A percentile compares a stretch with the other conserved stretches of the same genome.
Evolutionary conservation across 495 filamentous ascomycete species (phyloP).

Genomic region (Annulohypoxylon moriforme): DNA sequence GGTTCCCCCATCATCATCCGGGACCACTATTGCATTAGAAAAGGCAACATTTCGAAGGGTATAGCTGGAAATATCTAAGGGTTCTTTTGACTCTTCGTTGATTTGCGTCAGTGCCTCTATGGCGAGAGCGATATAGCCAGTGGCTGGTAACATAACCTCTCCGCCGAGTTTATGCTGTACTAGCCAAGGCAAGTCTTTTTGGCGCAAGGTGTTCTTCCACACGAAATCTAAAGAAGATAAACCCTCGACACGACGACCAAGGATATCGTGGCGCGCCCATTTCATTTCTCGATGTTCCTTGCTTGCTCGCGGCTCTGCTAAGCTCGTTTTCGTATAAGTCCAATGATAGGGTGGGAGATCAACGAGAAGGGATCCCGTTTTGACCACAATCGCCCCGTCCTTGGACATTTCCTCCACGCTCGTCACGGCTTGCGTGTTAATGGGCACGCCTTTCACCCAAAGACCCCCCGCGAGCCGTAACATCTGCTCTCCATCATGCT

Average conservation of each 20-base stretch:
- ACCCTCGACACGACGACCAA: constrained; percentile 45
- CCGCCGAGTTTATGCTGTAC: constrained; percentile 52
- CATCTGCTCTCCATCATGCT: too few relatives aligned
- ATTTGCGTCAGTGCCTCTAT: constrained; percentile 55
- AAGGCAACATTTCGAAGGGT: constrained; percentile 49
- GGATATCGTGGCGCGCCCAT: constrained; percentile 54
- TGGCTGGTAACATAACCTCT: constrained; percentile 61
- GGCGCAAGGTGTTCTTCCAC: constrained; percentile 58
- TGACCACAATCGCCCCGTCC: too few relatives aligned
- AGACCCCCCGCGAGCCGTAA: too few relatives aligned
- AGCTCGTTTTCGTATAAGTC: neutral
- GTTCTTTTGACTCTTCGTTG: constrained; percentile 12
- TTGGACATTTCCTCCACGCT: too few relatives aligned
- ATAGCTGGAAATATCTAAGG: constrained; percentile 23
- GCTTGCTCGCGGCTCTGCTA: neutral
- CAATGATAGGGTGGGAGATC: too few relatives aligned
- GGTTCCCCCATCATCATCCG: constrained; percentile 29
- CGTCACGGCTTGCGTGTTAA: too few relatives aligned
- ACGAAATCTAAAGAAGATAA: constrained; percentile 27
- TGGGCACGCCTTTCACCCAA: too few relatives aligned
- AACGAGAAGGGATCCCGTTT: too few relatives aligned
- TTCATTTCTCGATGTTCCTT: neutral
- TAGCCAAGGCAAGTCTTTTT: constrained; percentile 56
- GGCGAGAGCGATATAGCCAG: constrained; percentile 60
- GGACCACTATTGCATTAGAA: constrained; percentile 48